Percentiles rank a stretch among this genome's conserved stretches.
Evolutionary conservation across 2,329 filamentous ascomycete species (phyloP).

Genomic region (Stemphylium lycopersici): DNA sequence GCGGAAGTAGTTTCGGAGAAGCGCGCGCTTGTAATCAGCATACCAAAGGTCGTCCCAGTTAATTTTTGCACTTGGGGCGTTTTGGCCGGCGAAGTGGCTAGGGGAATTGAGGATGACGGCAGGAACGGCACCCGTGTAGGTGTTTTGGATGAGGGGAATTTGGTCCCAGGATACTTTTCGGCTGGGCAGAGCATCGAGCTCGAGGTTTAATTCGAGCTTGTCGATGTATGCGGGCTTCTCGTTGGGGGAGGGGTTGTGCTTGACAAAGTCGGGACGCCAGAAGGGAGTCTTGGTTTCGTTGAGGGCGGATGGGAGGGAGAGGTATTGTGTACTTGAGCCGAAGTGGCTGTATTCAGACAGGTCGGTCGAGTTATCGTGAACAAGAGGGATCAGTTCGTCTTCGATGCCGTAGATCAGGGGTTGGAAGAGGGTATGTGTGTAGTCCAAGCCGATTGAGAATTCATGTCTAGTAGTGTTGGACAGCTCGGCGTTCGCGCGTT

Average conservation of each 20-base stretch:
- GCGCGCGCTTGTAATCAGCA: constrained; percentile 54
- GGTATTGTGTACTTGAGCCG: constrained; percentile 37
- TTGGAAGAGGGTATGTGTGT: constrained; percentile 57
- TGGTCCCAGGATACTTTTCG: constrained; percentile 52
- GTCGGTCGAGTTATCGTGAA: constrained; percentile 44
- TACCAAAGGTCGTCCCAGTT: constrained; percentile 59
- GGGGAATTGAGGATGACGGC: constrained; percentile 48
- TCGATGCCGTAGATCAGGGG: constrained; percentile 33
- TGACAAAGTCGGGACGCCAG: constrained; percentile 34
- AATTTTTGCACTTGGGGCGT: constrained; percentile 25
- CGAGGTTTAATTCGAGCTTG: constrained; percentile 28
- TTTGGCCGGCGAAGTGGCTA: constrained; percentile 33
- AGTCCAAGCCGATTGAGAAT: constrained; percentile 60
- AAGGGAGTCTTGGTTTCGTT: constrained; percentile 36
- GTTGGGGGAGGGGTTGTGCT: constrained; percentile 37
- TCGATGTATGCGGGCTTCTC: constrained; percentile 40
- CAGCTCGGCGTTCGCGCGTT: constrained; percentile 31
- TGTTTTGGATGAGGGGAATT: constrained; percentile 56
- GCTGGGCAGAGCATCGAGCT: constrained; percentile 53
- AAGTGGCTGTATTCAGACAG: constrained; percentile 44
- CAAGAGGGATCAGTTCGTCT: constrained; percentile 35
- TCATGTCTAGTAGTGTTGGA: constrained; percentile 52
- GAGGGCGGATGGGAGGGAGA: constrained; percentile 50
- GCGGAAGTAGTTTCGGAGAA: constrained; percentile 58
- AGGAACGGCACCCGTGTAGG: constrained; percentile 55